Evolutionary conservation across 208 protist genomes (phyloP), one percentile per base, ranked within the genome.

Genomic region (Acanthamoeba royreba): DNA sequence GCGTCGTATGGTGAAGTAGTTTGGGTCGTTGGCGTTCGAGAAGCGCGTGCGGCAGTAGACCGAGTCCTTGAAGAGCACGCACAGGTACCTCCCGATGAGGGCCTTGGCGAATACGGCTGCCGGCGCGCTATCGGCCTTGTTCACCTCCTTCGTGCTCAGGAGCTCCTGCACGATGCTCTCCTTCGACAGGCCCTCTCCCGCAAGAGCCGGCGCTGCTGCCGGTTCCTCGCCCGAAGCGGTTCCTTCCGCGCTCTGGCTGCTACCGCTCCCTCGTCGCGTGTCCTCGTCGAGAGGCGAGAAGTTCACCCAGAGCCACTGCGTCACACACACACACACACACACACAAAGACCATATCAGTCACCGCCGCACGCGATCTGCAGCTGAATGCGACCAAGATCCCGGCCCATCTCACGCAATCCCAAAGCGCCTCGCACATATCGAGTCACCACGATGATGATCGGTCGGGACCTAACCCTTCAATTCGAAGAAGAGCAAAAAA

Each of bases 241-340:
- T 25, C 33, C 13, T 55, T 9, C 22, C 53, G 53, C 35, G 61
- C 61, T 72, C 22, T n/a, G 19, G 52, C 52, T 61, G 53, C 53
- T 61, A n/a, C 53, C 28, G 53, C 53, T 61, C 58, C 38, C 40
- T 25, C 42, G 17, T 40, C 40, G 15, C 4, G 19, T 25, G 17
- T 28, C 40, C 28, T 63, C 52, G 40, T 92, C 87, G 5, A 92
- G 35, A n/a, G 87, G 87, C 22, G 61, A 69, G 42, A 92, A 92
- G 63, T 92, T 92, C 53, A 92, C 58, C 87, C 87, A 92, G 22
- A 92, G 87, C 87, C 87, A 92, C 87, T 92, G 47, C 7, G 19
- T 9, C n/a, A n/a, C n/a, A n/a, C n/a, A n/a, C n/a, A n/a, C n/a
- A n/a, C n/a, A n/a, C n/a, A n/a, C n/a, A n/a, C n/a, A n/a, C n/a